These are phyloP conservation scores for Babesia caballi DNA, from an alignment of 169 alveolate genomes.

Conservation along the genomic window DNA sequence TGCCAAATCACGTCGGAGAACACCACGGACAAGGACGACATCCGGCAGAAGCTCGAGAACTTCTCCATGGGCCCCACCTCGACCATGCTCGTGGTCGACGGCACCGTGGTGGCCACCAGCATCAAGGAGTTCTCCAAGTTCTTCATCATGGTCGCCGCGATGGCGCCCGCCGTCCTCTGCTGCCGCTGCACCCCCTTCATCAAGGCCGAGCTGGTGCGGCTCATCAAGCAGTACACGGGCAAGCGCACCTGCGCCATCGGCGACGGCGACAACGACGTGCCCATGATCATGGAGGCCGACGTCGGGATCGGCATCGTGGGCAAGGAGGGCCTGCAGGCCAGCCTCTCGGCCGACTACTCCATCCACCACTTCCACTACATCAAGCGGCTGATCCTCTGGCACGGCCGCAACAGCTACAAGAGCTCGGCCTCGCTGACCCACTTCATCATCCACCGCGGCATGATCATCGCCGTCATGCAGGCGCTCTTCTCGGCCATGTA, in stretches of 20 bases:
- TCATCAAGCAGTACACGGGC: constrained; percentile 65
- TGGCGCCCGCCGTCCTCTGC: constrained; percentile 91
- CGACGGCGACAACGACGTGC: constrained; percentile 99
- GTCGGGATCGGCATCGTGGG: constrained; percentile 96
- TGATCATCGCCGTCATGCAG: constrained; percentile 91
- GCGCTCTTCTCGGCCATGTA: constrained; percentile 88
- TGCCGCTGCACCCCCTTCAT: constrained; percentile 99
- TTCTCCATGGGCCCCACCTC: constrained; percentile 66
- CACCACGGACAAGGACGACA: constrained; percentile 60
- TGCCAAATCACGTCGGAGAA: constrained; percentile 68
- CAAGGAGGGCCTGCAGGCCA: constrained; percentile 95
- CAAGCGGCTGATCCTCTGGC: constrained; percentile 91
- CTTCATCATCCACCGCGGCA: constrained; percentile 95
- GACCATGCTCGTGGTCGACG: constrained; percentile 85
- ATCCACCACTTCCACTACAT: constrained; percentile 90
- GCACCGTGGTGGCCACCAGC: constrained; percentile 75
- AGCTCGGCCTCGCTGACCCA: constrained; percentile 90
- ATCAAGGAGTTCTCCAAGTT: constrained; percentile 72
- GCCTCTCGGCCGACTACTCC: constrained; percentile 95
- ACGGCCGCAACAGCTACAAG: constrained; percentile 94
- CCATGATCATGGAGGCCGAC: constrained; percentile 95
- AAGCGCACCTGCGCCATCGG: constrained; percentile 94
- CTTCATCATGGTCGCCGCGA: constrained; percentile 82
- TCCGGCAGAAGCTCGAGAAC: constrained; percentile 60
- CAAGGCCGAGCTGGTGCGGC: constrained; percentile 92